A percentile compares a stretch with the other conserved stretches of the same genome.
phyloP scores from a whole-genome alignment of 2,329 filamentous ascomycete species.

The Tolypocladium tundrense region DNA sequence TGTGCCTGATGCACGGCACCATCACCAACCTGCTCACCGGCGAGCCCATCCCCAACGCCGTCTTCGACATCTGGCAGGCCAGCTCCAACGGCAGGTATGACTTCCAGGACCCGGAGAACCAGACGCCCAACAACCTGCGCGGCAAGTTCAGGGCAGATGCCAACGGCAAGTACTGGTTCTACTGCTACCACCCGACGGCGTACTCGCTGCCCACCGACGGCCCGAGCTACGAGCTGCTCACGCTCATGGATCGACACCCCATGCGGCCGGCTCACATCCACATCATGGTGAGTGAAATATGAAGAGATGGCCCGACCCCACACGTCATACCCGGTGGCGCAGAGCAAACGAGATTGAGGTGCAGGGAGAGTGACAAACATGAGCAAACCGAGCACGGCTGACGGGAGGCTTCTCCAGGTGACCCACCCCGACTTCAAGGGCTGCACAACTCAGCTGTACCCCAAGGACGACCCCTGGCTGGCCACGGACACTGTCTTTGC shows the following conservation, averaged over 20 bases:
- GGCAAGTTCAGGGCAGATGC: conserved; percentile 65
- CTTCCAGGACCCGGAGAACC: conserved; percentile 63
- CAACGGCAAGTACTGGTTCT: conserved; percentile 61
- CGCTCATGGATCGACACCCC: conserved; percentile 36
- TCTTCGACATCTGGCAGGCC: conserved; percentile 72
- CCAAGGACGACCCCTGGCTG: conserved; percentile 56
- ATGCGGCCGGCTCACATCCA: conserved; percentile 41
- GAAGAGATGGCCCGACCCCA: not conserved
- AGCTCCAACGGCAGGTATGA: conserved; percentile 68
- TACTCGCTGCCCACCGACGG: conserved; percentile 61
- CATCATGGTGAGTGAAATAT: conserved; percentile 30
- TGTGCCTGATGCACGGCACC: conserved; percentile 59
- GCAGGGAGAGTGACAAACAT: not conserved
- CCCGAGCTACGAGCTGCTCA: conserved; percentile 29
- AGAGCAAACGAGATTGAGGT: not conserved
- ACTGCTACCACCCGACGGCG: conserved; percentile 64
- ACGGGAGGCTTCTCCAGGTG: conserved; percentile 17
- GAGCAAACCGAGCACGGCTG: not conserved
- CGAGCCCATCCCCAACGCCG: conserved; percentile 54
- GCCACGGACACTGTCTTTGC: conserved; percentile 36
- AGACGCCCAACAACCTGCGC: conserved; percentile 63
- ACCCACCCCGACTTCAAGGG: conserved; percentile 57
- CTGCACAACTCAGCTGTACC: conserved; percentile 69
- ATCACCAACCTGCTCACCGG: conserved; percentile 56
- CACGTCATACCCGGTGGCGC: not conserved